Evolutionary conservation across 2,329 filamentous ascomycete genomes (phyloP).

Genomic region (Colletotrichum filicis): DNA sequence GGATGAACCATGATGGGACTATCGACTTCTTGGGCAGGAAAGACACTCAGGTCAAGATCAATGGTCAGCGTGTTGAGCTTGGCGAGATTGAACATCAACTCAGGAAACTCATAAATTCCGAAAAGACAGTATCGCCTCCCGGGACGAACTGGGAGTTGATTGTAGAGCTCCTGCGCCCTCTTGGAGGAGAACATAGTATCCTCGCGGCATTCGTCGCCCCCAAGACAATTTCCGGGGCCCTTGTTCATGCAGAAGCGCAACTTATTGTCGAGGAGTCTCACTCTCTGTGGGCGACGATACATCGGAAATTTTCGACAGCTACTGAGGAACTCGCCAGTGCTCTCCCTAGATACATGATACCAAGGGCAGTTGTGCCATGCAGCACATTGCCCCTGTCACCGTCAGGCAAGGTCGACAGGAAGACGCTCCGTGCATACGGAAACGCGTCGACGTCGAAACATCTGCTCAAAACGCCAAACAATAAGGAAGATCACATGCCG

Average conservation of each 20-base stretch:
- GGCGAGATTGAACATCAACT: constrained; percentile 38
- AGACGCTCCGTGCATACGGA: constrained; percentile 2
- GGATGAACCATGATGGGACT: constrained; percentile 28
- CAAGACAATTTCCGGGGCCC: fast-evolving
- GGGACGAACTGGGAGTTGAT: not conserved
- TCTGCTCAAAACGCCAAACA: not conserved
- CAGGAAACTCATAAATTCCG: not conserved
- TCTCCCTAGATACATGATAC: constrained; percentile 32
- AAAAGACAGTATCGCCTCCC: not conserved
- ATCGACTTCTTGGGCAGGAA: constrained; percentile 33
- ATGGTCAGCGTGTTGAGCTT: constrained; percentile 36
- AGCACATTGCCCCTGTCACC: not conserved
- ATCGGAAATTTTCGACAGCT: not conserved
- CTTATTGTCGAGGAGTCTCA: not conserved
- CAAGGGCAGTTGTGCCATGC: constrained; percentile 9
- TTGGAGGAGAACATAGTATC: not conserved
- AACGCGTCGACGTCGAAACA: not conserved
- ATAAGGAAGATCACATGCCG: not conserved
- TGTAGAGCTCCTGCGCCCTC: constrained; percentile 5
- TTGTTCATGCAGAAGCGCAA: too few relatives aligned
- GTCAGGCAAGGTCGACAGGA: constrained; percentile 28
- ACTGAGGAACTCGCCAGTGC: not conserved
- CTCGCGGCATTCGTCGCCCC: constrained; percentile 5
- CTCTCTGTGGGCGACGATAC: not conserved
- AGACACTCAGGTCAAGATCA: constrained; percentile 36